A percentile compares a stretch with the other conserved stretches of the same genome.
phyloP scores from a whole-genome alignment of 129 eudicot genomes.

The Ambrosia artemisiifolia region DNA sequence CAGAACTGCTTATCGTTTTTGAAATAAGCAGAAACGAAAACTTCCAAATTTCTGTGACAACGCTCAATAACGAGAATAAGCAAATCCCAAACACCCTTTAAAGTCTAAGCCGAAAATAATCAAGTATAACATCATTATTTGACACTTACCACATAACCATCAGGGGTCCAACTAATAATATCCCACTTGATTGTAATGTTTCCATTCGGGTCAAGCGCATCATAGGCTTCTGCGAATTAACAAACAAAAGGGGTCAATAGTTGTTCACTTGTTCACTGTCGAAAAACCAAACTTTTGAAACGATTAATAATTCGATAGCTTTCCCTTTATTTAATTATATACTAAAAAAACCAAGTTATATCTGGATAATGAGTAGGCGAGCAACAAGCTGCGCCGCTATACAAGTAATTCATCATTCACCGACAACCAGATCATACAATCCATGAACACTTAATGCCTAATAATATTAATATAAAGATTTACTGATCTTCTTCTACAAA shows the following conservation, averaged over 20 bases:
- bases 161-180: conserved; percentile 83
- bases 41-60: neutral
- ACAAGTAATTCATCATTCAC: neutral
- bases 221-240: conserved; percentile 75
- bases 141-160: conserved; percentile 87
- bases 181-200: conserved; percentile 95
- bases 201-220: conserved; percentile 89
- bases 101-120: neutral
- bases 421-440: neutral
- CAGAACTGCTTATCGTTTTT: too few species aligned
- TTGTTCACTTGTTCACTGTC: neutral
- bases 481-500: conserved; percentile 22
- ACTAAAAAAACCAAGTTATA: too few species aligned
- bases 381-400: neutral
- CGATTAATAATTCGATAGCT: neutral
- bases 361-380: too few species aligned
- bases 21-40: too few species aligned
- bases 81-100: neutral
- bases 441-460: neutral
- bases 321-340: too few species aligned
- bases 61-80: neutral
- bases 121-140: neutral
- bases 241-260: conserved; percentile 7
- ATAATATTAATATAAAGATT: neutral
- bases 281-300: neutral